Base-by-base conservation (phyloP, 352 stramenopile species). In the Globisporangium sylvaticum region DNA sequence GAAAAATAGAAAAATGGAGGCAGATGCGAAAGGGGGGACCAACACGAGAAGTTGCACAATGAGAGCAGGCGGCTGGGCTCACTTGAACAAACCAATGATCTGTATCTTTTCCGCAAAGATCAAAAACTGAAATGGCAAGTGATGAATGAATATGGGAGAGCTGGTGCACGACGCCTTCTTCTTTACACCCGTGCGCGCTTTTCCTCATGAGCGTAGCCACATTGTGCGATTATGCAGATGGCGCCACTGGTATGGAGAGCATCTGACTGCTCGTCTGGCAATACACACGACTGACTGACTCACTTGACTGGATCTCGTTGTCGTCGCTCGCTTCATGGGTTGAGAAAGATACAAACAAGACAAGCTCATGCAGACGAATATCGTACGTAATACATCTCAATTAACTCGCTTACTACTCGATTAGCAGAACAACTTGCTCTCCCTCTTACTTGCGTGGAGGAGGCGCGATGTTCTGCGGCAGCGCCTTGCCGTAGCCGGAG, bases 401-500 rank as follows among this genome's bases (percentile, higher is more conserved):
- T 61, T 39, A 18, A 46, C 31, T 61, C 31, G 25, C 31, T 61
- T 44, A 60, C 27, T 37, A 25, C 53, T 58, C 27, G 27, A n/a
- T 20, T 22, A 58, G 8, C 14, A 39, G 4, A 42, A 24, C 18
- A n/a, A 27, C 20, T 57, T n/a, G 5, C 62, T 50, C 59, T 29
- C 34, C 50, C 65, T 42, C 54, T 69, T 92, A 95, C 81, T 94
- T 94, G 78, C 87, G 87, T 58, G 78, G 69, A 57, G 87, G 81
- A 25, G 87, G 86, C 15, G 86, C 86, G 50, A 94, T 71, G 71
- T 94, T 93, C 79, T 96, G 88, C 54, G 88, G 88, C 48, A 96
- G 67, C 7, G 88, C 88, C 72, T 96, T 96, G 58, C 88, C 88
- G 77, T 96, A 96, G 56, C 88, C 88, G 7, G 87, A 95, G 58